A percentile compares a stretch with the other conserved stretches of the same genome.
Conservation (phyloP, 78 protist genomes). For the Dictyostelium firmibasis region DNA sequence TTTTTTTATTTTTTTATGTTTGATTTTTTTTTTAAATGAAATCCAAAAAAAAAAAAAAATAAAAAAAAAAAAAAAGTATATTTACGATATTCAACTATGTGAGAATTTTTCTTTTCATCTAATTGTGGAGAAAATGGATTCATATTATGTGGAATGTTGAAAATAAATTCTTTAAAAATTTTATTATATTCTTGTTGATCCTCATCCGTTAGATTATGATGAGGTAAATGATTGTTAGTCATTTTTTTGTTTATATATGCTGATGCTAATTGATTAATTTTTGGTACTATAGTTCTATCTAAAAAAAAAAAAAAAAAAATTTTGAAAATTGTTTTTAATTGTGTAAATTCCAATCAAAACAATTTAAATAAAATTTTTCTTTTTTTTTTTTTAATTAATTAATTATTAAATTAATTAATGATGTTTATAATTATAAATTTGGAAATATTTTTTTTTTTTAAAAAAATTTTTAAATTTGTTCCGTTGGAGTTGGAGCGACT, state of each 20-base stretch:
- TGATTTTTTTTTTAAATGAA: not conserved
- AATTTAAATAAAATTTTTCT: too few relatives aligned
- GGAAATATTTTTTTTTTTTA: too few relatives aligned
- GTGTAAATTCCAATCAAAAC: not conserved
- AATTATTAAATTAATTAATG: not conserved
- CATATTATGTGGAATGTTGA: conserved; percentile 2
- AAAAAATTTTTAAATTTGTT: not conserved
- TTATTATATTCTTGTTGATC: conserved; percentile 1
- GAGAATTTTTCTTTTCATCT: not conserved
- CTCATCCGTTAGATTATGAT: not conserved
- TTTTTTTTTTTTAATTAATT: too few relatives aligned
- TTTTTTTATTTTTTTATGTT: not conserved
- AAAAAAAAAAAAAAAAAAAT: too few relatives aligned
- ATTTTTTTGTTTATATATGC: not conserved
- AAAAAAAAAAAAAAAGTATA: not conserved
- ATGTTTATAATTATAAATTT: too few relatives aligned
- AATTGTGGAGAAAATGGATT: conserved; percentile 8
- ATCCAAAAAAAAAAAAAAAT: too few relatives aligned
- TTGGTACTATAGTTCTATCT: not conserved
- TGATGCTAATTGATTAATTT: not conserved
- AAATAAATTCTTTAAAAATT: not conserved
- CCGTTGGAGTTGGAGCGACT: not conserved
- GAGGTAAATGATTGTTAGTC: not conserved
- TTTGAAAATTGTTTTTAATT: not conserved
- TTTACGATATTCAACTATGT: not conserved